phyloP scores from a whole-genome alignment of 805 yeast species.

The Hanseniaspora mollemarum region DNA sequence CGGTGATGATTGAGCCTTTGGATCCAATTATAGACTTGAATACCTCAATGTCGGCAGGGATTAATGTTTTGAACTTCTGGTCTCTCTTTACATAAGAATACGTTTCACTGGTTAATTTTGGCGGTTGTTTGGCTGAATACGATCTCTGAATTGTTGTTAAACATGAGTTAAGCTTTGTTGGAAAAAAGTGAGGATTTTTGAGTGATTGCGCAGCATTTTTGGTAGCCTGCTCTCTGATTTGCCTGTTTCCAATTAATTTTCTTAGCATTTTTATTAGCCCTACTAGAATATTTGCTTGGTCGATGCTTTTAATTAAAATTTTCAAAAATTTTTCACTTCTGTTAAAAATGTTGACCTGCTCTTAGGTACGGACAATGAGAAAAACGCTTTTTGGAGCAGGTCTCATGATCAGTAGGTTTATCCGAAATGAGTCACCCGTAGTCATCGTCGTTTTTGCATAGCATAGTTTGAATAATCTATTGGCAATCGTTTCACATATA shows the following conservation, averaged over 20 bases:
- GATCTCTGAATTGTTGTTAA: not conserved
- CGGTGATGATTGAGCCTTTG: constrained; percentile 27
- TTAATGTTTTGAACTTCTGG: constrained; percentile 40
- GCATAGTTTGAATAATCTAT: no score
- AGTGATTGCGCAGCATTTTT: not conserved
- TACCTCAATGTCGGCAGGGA: constrained; percentile 43
- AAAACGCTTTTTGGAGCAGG: no score
- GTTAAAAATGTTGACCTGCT: no score
- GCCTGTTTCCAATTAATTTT: not conserved
- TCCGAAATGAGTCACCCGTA: no score
- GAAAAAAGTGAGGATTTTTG: not conserved
- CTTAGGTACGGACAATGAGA: no score
- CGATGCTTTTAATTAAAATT: not conserved
- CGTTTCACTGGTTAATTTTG: constrained; percentile 52
- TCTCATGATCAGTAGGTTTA: no score
- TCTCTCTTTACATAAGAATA: constrained; percentile 51
- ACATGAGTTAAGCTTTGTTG: not conserved
- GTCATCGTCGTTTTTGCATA: no score
- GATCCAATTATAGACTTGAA: constrained; percentile 51
- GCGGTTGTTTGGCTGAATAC: constrained; percentile 20
- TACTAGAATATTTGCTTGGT: not conserved
- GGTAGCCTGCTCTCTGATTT: not conserved
- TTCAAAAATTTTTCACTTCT: no score
- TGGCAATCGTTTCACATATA: no score
- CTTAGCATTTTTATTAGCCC: not conserved